phyloP scores from a whole-genome alignment of 2,329 filamentous ascomycete genomes.

The Trichoderma sp. region DNA sequence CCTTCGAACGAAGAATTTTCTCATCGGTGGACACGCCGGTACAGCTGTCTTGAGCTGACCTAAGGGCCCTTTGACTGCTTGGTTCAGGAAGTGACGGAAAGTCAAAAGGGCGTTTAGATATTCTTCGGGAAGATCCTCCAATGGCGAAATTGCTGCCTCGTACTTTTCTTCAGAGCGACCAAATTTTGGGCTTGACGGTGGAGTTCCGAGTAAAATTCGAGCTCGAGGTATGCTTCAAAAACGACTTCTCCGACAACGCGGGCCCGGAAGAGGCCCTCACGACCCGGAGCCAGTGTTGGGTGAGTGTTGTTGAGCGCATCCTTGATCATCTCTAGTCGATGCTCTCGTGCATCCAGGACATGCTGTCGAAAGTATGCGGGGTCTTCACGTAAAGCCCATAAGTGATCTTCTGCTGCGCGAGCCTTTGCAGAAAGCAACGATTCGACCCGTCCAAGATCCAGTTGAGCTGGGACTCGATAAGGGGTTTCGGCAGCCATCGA shows the following conservation, averaged over 20 bases:
- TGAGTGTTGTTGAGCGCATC: not conserved
- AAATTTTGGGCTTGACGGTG: not conserved
- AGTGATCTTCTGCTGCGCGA: constrained; percentile 53
- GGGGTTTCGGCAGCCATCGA: constrained; percentile 52
- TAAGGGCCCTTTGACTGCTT: constrained; percentile 40
- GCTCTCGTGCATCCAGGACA: constrained; percentile 32
- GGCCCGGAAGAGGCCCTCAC: not conserved
- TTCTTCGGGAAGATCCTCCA: constrained; percentile 42
- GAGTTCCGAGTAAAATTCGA: not conserved
- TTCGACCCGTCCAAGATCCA: constrained; percentile 51
- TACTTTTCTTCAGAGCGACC: not conserved
- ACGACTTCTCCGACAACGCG: not conserved
- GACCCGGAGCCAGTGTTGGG: not conserved
- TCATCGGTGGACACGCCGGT: constrained; percentile 47
- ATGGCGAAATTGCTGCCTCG: not conserved
- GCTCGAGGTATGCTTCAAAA: not conserved
- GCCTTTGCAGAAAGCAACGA: constrained; percentile 47
- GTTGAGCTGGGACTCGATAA: constrained; percentile 51
- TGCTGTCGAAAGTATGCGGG: constrained; percentile 56
- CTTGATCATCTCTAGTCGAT: not conserved
- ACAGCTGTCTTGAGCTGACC: constrained; percentile 35
- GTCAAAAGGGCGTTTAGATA: constrained; percentile 36
- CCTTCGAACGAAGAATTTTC: constrained; percentile 37
- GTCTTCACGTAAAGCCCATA: constrained; percentile 60
- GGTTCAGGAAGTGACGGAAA: constrained; percentile 40